Evolutionary conservation across 345 rosid genomes (phyloP).

Genomic region (Citrus inodora): DNA sequence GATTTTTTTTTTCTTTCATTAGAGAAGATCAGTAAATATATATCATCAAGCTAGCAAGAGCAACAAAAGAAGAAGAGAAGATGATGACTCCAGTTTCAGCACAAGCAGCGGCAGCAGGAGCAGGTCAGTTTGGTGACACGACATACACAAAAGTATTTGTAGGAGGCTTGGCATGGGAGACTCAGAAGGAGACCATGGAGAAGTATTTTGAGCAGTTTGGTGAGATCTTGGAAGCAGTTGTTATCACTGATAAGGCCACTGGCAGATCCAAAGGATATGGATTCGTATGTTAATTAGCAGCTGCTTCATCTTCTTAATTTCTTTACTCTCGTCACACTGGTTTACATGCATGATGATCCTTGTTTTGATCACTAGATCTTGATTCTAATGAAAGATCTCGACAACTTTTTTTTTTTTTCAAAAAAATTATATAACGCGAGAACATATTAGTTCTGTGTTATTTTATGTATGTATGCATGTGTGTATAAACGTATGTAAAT

Average conservation of each 20-base stretch:
- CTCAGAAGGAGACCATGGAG: slow-evolving; percentile 91
- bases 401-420: neutral
- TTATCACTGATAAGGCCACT: slow-evolving; percentile 91
- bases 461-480: neutral
- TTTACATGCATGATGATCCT: neutral
- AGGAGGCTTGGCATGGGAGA: slow-evolving; percentile 99
- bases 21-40: slow-evolving; percentile 1
- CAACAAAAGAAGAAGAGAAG: slow-evolving; percentile 2
- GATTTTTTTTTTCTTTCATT: neutral
- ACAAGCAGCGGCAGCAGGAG: slow-evolving; percentile 32
- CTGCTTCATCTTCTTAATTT: neutral
- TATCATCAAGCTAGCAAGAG: neutral
- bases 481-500: neutral
- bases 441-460: neutral
- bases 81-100: slow-evolving; percentile 45
- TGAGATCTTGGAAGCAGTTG: slow-evolving; percentile 97
- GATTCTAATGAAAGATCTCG: slow-evolving; percentile 14
- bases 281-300: slow-evolving; percentile 51
- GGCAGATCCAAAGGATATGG: slow-evolving; percentile 99
- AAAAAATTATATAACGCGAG: too few relatives aligned
- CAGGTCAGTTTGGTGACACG: slow-evolving; percentile 79
- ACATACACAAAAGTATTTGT: slow-evolving; percentile 95
- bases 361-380: slow-evolving; percentile 12
- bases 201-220: slow-evolving; percentile 95
- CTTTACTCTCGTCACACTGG: neutral